Base-by-base conservation (phyloP, 192 early-diverging fungal species). In the Coemansia sp. region DNA sequence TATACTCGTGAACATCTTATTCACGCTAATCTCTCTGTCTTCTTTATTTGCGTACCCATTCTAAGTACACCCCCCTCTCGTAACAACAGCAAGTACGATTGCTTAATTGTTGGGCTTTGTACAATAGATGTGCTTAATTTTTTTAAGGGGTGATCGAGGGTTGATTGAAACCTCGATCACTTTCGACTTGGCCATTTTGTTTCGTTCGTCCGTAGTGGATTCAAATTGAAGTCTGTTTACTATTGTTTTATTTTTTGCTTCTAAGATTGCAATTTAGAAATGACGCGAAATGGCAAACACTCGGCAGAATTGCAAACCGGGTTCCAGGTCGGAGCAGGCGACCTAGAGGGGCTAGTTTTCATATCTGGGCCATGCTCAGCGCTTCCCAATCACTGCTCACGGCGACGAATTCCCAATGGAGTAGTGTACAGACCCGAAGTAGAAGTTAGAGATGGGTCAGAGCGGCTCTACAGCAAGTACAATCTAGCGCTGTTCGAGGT, bases 391-490 rank as follows among this genome's bases (percentile, higher is more conserved):
- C 30, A 43, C 0, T 67, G 73, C 67, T 28, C 23, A 8, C 78
- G 67, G 23, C 65, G 59, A 13, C 35, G 21, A 4, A 33, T 70
- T 23, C 30, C 60, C 16, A 16, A 53, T 2, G 60, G 68, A 17
- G 16, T 68, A 11, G 30, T 58, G n/a, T 75, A 75, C 37, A 35
- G 74, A 6, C 78, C 78, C 4, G 44, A 73, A n/a, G 74, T 81
- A 1, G 78, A 81, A 59, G 57, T 53, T 1, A 67, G 58, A 21
- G 78, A 81, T 28, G 64, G 66, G 3, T 61, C 67, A 17, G 78
- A 81, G 46, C 67, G 74, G 6, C 57, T 81, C 6, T 81, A 81
- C 42, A 72, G 53, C 37, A 76, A 76, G 35, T 33, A 76, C 68
- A 59, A 44, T 19, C 58, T 81, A 40, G 70, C 78, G 0, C 16